phyloP scores from a whole-genome alignment of 768 basidiomycete genomes.

The Hericium coralloides region DNA sequence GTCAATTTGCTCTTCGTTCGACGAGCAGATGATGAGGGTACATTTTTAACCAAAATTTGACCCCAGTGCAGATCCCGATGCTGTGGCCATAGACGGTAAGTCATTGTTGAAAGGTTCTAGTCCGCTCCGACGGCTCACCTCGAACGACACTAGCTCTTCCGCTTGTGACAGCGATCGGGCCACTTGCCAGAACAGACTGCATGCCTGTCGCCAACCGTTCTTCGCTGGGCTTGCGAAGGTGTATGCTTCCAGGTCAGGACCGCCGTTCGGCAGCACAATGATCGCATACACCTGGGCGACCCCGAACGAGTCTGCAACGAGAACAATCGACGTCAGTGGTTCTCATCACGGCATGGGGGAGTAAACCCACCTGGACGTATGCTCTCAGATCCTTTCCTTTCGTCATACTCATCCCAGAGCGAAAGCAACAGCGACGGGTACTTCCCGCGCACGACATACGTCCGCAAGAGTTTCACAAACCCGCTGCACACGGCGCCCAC shows the following conservation, averaged over 20 bases:
- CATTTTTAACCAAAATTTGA: constrained; percentile 76
- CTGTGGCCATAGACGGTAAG: constrained; percentile 31
- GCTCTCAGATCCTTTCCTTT: constrained; percentile 71
- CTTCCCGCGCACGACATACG: constrained; percentile 77
- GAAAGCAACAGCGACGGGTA: constrained; percentile 76
- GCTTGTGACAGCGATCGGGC: constrained; percentile 67
- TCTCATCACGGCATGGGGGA: not conserved
- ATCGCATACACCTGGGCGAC: constrained; percentile 80
- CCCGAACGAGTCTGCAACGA: constrained; percentile 55
- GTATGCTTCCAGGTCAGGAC: constrained; percentile 84
- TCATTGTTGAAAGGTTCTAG: not conserved
- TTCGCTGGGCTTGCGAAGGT: constrained; percentile 49
- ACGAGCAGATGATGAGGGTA: constrained; percentile 20
- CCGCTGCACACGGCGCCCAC: constrained; percentile 72
- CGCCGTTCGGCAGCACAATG: constrained; percentile 85
- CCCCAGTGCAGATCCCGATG: constrained; percentile 99
- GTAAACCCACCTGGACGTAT: constrained; percentile 64
- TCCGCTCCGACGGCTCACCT: constrained; percentile 44
- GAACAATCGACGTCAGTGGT: not conserved
- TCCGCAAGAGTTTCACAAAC: constrained; percentile 73
- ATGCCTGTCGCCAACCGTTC: constrained; percentile 78
- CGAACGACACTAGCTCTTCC: constrained; percentile 75
- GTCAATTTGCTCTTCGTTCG: constrained; percentile 20
- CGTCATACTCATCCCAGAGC: constrained; percentile 82
- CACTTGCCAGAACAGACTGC: constrained; percentile 88